Percentiles rank a stretch among this genome's conserved stretches.
Conservation (phyloP, 495 filamentous ascomycete species). For the Lasiosphaeriaceae sp. region DNA sequence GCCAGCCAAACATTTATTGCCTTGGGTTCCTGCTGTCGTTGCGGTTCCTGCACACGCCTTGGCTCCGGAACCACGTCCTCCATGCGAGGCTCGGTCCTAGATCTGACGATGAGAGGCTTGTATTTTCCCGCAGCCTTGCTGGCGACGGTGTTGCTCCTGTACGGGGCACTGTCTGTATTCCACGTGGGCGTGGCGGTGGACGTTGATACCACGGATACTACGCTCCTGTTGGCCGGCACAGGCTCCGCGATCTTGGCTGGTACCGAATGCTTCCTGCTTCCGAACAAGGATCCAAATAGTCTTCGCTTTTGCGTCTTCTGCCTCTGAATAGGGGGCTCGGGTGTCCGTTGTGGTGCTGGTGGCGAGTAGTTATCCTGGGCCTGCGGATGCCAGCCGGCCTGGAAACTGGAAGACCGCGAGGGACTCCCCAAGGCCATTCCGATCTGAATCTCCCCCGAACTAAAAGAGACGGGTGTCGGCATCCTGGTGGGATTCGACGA, state of each 20-base stretch:
- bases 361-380: conserved; percentile 19
- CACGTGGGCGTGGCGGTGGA: neutral
- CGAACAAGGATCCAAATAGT: conserved; percentile 46
- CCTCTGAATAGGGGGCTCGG: conserved; percentile 32
- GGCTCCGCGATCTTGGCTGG: conserved; percentile 17
- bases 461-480: conserved; percentile 39
- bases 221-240: conserved; percentile 8
- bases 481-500: conserved; percentile 27
- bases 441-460: conserved; percentile 39
- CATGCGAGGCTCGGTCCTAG: conserved; percentile 31
- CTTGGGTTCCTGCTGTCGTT: neutral
- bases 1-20: neutral
- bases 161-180: conserved; percentile 11
- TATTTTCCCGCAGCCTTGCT: conserved; percentile 28
- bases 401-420: conserved; percentile 11
- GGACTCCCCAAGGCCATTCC: conserved; percentile 61
- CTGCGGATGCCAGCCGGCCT: conserved; percentile 22
- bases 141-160: conserved; percentile 36
- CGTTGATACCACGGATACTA: conserved; percentile 13
- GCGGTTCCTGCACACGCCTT: conserved; percentile 2
- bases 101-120: conserved; percentile 35
- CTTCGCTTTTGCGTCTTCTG: conserved; percentile 46
- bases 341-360: conserved; percentile 16
- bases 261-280: conserved; percentile 36
- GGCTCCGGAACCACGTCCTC: conserved; percentile 15